Conservation (phyloP, 1,139 yeast genomes). For the Pneumocystis jirovecii region DNA sequence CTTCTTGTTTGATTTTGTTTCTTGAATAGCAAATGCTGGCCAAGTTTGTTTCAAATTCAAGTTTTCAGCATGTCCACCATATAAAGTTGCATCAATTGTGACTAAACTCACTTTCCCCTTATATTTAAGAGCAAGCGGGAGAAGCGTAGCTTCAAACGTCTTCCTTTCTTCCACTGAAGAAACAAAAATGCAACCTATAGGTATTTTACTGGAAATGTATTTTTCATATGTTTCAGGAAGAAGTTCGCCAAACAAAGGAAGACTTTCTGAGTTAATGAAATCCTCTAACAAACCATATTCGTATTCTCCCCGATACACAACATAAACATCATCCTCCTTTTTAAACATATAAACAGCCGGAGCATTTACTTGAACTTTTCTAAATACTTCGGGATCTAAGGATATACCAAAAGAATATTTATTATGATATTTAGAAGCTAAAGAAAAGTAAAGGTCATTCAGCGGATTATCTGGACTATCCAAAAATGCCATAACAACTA, state of each 20-base stretch:
- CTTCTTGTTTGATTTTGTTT: conserved; percentile 50
- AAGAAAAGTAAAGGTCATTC: conserved; percentile 33
- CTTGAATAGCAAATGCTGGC: conserved; percentile 87
- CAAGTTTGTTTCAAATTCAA: conserved; percentile 72
- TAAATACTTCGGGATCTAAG: conserved; percentile 35
- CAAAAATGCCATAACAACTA: conserved; percentile 38
- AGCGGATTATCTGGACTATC: conserved; percentile 21
- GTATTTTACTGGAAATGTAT: conserved; percentile 58
- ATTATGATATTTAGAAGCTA: conserved; percentile 49
- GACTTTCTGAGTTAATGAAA: conserved; percentile 53
- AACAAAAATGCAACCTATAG: conserved; percentile 81
- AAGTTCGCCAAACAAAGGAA: conserved; percentile 85
- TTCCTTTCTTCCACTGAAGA: conserved; percentile 51
- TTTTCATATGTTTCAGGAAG: conserved; percentile 64
- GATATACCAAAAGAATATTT: conserved; percentile 47
- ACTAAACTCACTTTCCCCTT: conserved; percentile 80
- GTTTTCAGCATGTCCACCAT: conserved; percentile 79
- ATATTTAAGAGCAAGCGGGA: conserved; percentile 51
- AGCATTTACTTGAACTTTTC: conserved; percentile 23
- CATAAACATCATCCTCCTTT: conserved; percentile 32
- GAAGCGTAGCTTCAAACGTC: conserved; percentile 37
- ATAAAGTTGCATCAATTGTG: conserved; percentile 66
- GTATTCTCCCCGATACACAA: conserved; percentile 28
- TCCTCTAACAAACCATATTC: conserved; percentile 29
- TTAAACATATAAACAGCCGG: conserved; percentile 39